These are phyloP conservation scores for Cladophialophora exuberans DNA, from an alignment of 2,329 filamentous ascomycete genomes.

Conservation along the genomic window DNA sequence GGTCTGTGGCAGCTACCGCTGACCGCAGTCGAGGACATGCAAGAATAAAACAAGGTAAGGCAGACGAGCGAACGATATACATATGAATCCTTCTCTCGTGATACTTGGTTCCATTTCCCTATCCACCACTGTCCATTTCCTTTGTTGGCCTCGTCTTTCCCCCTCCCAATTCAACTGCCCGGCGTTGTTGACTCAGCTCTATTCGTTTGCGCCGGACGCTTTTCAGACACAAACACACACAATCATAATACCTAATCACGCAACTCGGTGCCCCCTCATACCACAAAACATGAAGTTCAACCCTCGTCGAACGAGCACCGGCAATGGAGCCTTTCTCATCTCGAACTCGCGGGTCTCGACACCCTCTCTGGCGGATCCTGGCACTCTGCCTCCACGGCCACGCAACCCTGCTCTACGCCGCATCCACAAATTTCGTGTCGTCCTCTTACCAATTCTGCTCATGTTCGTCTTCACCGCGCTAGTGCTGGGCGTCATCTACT, in stretches of 20 bases:
- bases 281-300: conserved; percentile 19
- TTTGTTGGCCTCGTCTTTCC: neutral
- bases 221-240: neutral
- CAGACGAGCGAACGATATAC: conserved; percentile 2
- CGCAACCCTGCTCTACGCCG: conserved; percentile 17
- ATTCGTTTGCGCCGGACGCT: conserved; percentile 22
- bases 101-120: neutral
- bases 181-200: neutral
- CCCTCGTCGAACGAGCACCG: conserved; percentile 14
- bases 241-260: conserved; percentile 10
- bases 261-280: neutral
- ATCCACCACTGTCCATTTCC: conserved; percentile 3
- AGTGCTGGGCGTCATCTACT: conserved; percentile 31
- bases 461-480: conserved; percentile 29
- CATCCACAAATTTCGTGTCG: conserved; percentile 23
- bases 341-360: conserved; percentile 10
- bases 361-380: conserved; percentile 1
- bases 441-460: conserved; percentile 27
- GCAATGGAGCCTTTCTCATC: conserved; percentile 23
- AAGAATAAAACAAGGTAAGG: conserved; percentile 6
- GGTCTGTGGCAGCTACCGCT: conserved; percentile 29
- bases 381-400: conserved; percentile 7
- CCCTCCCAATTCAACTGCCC: neutral
- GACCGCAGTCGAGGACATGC: conserved; percentile 12
- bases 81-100: conserved; percentile 10